These are phyloP conservation scores for Alternaria burnsii DNA, from an alignment of 2,329 filamentous ascomycete species.

Conservation along the genomic window DNA sequence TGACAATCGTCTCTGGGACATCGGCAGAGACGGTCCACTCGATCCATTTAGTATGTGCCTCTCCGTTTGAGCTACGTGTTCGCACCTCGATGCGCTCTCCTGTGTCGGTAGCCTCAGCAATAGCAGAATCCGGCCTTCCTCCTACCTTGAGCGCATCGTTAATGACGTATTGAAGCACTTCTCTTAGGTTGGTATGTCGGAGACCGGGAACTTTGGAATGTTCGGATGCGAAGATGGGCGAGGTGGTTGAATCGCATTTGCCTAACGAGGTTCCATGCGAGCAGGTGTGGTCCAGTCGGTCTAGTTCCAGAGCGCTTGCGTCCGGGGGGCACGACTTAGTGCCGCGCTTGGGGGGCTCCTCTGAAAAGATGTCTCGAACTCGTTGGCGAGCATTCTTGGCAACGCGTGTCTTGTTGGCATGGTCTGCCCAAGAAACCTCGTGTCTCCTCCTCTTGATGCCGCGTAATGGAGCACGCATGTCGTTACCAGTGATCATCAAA, in stretches of 20 bases:
- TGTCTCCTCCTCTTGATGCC: constrained; percentile 57
- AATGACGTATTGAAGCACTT: constrained; percentile 61
- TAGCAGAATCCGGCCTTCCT: constrained; percentile 61
- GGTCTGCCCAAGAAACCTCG: constrained; percentile 44
- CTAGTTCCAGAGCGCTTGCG: constrained; percentile 20
- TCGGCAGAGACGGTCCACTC: constrained; percentile 60
- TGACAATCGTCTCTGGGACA: constrained; percentile 63
- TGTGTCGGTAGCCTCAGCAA: constrained; percentile 55
- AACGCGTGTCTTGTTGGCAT: constrained; percentile 34
- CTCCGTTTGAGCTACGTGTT: constrained; percentile 55
- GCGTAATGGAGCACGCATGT: constrained; percentile 50
- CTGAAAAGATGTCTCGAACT: constrained; percentile 40
- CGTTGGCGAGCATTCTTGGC: constrained; percentile 35
- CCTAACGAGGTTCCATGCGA: constrained; percentile 33
- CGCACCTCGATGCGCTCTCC: constrained; percentile 61
- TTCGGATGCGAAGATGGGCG: constrained; percentile 48
- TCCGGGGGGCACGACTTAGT: constrained; percentile 28
- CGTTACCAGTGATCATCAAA: constrained; percentile 55
- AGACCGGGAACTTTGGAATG: constrained; percentile 57
- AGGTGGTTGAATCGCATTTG: constrained; percentile 38
- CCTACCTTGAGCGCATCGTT: constrained; percentile 63
- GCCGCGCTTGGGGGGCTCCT: constrained; percentile 34
- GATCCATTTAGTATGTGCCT: constrained; percentile 57
- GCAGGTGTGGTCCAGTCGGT: constrained; percentile 31
- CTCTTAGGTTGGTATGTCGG: constrained; percentile 58